Percentiles rank a stretch among this genome's conserved stretches.
Evolutionary conservation across 441 rosid genomes (phyloP).

Genomic region (Dalechampia spathulata): DNA sequence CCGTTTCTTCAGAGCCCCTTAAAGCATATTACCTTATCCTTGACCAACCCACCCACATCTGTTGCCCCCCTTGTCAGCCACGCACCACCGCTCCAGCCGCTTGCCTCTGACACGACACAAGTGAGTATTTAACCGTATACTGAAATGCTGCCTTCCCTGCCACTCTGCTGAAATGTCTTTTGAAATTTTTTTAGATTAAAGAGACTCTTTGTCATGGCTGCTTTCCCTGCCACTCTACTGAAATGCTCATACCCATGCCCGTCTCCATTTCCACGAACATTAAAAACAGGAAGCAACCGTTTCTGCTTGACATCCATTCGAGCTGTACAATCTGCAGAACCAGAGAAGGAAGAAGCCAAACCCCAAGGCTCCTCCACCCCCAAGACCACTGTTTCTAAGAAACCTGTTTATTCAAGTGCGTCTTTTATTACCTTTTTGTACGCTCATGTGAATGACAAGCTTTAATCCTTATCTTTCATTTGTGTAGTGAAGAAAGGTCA

Average conservation of each 20-base stretch:
- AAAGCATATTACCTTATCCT: too few relatives aligned
- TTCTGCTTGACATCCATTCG: conserved; percentile 20
- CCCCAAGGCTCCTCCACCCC: conserved; percentile 24
- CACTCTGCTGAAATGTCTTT: too few relatives aligned
- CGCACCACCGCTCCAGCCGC: too few relatives aligned
- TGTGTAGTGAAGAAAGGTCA: conserved; percentile 96
- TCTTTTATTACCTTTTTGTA: not conserved
- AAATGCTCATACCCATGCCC: conserved; percentile 26
- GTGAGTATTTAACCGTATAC: too few relatives aligned
- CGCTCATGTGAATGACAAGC: not conserved
- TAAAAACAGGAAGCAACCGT: conserved; percentile 17
- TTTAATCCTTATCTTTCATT: not conserved
- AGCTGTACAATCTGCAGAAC: conserved; percentile 34
- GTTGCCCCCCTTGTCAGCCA: too few relatives aligned
- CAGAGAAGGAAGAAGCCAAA: conserved; percentile 37
- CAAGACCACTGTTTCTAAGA: conserved; percentile 40
- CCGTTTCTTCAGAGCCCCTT: too few relatives aligned
- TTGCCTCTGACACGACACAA: too few relatives aligned
- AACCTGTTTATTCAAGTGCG: conserved; percentile 82
- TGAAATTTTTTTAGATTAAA: too few relatives aligned
- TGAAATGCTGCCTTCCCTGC: too few relatives aligned
- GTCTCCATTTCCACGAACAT: conserved; percentile 23
- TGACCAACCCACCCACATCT: too few relatives aligned
- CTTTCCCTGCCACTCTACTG: conserved; percentile 36
- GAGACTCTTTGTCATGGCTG: conserved; percentile 43